Percentiles rank a stretch among this genome's conserved stretches.
phyloP scores from a whole-genome alignment of 768 basidiomycete species.

The Rhizopogon sp. region DNA sequence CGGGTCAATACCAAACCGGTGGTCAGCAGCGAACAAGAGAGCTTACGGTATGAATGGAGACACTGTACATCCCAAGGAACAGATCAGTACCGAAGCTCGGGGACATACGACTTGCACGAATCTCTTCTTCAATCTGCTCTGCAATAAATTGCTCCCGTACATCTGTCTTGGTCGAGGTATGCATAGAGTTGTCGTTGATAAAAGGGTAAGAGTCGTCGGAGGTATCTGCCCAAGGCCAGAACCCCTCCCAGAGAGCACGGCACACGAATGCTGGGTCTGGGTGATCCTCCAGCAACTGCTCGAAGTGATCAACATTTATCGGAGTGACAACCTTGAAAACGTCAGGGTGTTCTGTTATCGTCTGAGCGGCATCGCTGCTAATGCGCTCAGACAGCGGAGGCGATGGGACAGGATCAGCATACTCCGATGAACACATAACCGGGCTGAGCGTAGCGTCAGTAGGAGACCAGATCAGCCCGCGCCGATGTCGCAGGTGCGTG shows the following conservation, averaged over 20 bases:
- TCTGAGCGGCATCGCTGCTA: too few species aligned
- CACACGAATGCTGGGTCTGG: background rate
- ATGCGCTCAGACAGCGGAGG: too few species aligned
- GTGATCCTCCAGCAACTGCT: too few species aligned
- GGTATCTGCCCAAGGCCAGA: slow-evolving; percentile 39
- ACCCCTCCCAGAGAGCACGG: slow-evolving; percentile 10
- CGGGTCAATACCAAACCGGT: slow-evolving; percentile 24
- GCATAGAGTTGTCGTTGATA: slow-evolving; percentile 19
- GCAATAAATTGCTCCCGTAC: slow-evolving; percentile 18
- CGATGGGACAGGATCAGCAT: too few species aligned
- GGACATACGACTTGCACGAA: slow-evolving; percentile 12
- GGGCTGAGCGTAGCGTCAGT: too few species aligned
- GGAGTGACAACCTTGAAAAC: too few species aligned
- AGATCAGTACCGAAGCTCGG: slow-evolving; percentile 20
- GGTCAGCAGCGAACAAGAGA: slow-evolving; percentile 10
- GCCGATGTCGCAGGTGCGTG: too few species aligned
- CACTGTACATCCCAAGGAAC: slow-evolving; percentile 36
- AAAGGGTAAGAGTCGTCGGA: slow-evolving; percentile 12
- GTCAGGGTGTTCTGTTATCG: too few species aligned
- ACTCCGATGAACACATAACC: too few species aligned
- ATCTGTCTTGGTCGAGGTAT: slow-evolving; percentile 14
- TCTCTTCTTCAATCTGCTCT: slow-evolving; percentile 8
- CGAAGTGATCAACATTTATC: too few species aligned
- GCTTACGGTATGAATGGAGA: slow-evolving; percentile 34
- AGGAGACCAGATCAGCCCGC: too few species aligned